phyloP scores from a whole-genome alignment of 2,329 filamentous ascomycete genomes.

The Fusarium sp. region DNA sequence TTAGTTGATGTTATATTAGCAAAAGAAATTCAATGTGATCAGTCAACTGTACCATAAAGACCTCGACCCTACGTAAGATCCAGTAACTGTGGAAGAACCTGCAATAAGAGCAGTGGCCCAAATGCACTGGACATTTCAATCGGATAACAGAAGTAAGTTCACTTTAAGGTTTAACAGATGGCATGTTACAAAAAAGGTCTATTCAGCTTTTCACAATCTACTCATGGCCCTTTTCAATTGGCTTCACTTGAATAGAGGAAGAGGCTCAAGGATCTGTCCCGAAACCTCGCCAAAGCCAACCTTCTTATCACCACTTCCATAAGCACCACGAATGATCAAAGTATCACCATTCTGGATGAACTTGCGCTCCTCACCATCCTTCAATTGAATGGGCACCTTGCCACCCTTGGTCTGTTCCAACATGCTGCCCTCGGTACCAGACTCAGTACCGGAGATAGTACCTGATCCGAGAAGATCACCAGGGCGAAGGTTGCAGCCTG shows the following conservation, averaged over 20 bases:
- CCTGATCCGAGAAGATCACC: slow-evolving; percentile 83
- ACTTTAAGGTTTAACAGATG: too few relatives aligned
- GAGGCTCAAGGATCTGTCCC: slow-evolving; percentile 63
- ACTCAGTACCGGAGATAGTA: slow-evolving; percentile 74
- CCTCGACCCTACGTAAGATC: too few relatives aligned
- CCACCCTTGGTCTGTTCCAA: slow-evolving; percentile 78
- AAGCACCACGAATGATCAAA: slow-evolving; percentile 71
- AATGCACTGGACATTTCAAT: too few relatives aligned
- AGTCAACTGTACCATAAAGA: too few relatives aligned
- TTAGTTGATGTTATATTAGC: too few relatives aligned
- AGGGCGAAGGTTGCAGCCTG: slow-evolving; percentile 77
- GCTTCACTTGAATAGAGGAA: slow-evolving; percentile 44
- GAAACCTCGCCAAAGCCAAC: slow-evolving; percentile 82
- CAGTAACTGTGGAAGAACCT: too few relatives aligned
- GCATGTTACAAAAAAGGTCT: not conserved
- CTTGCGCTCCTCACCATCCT: slow-evolving; percentile 71
- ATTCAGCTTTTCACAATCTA: not conserved
- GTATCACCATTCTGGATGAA: slow-evolving; percentile 82
- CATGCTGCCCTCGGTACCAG: slow-evolving; percentile 74
- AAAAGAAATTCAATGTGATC: too few relatives aligned
- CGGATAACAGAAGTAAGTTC: too few relatives aligned
- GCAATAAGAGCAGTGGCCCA: too few relatives aligned
- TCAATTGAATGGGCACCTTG: slow-evolving; percentile 69
- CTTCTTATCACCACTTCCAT: slow-evolving; percentile 70
- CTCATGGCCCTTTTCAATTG: not conserved